A percentile compares a stretch with the other conserved stretches of the same genome.
Evolutionary conservation across 106 monocot species (phyloP).

Genomic region (Alisma plantagoaquatica): DNA sequence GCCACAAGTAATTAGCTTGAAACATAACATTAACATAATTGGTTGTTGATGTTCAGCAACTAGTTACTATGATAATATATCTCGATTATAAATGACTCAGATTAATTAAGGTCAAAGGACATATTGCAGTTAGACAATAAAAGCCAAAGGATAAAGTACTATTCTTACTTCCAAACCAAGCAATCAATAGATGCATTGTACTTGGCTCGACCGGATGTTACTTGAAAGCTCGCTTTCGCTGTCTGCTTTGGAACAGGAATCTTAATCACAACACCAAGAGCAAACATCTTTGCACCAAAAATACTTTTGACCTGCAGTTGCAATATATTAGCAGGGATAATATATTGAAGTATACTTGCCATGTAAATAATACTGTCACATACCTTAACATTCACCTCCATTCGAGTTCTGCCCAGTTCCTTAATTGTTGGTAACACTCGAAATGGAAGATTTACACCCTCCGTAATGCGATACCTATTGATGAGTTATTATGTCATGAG

Average conservation of each 20-base stretch:
- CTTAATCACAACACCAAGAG: conserved; percentile 94
- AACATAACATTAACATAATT: too few species aligned
- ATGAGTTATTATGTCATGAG: conserved; percentile 6
- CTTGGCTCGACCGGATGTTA: conserved; percentile 95
- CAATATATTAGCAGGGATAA: not conserved
- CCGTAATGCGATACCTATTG: conserved; percentile 92
- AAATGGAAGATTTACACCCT: conserved; percentile 98
- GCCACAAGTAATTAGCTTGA: too few species aligned
- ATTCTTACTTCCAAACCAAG: conserved; percentile 94
- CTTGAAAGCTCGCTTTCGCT: conserved; percentile 96
- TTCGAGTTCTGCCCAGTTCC: conserved; percentile 87
- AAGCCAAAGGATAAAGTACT: too few species aligned
- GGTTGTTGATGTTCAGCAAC: too few species aligned
- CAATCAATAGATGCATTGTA: conserved; percentile 97
- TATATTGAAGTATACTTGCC: not conserved
- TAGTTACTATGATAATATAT: too few species aligned
- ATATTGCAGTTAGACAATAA: too few species aligned
- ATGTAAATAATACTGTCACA: not conserved
- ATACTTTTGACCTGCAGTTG: conserved; percentile 88
- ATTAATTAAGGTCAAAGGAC: too few species aligned
- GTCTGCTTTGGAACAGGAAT: conserved; percentile 99
- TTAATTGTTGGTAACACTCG: conserved; percentile 95
- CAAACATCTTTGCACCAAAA: conserved; percentile 98
- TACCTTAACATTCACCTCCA: conserved; percentile 99
- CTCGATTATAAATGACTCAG: too few species aligned